phyloP scores from a whole-genome alignment of 2,329 filamentous ascomycete genomes.

The Colletotrichum endophyticum region DNA sequence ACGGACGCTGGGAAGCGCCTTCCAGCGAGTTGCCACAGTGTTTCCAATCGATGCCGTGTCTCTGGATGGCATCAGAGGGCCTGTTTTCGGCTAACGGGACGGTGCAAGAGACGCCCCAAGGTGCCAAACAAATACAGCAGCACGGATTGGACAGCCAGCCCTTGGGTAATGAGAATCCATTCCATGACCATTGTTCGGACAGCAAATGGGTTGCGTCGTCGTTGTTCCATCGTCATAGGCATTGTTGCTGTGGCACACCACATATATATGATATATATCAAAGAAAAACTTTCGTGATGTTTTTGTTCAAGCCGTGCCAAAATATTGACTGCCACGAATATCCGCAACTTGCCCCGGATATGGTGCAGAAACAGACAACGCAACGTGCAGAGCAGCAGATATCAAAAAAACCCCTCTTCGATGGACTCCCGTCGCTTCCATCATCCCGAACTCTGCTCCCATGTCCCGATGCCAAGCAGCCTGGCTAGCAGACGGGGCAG shows the following conservation, averaged over 20 bases:
- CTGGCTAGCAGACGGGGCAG: neutral
- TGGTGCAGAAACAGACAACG: neutral
- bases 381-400: neutral
- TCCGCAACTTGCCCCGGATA: neutral
- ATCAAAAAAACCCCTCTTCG: neutral
- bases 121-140: neutral
- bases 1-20: neutral
- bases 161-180: slow-evolving; percentile 8
- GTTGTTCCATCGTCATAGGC: neutral
- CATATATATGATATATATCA: neutral
- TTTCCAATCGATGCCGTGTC: neutral
- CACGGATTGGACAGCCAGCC: neutral
- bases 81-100: neutral
- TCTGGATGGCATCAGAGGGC: neutral
- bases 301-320: neutral
- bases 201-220: neutral
- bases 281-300: neutral
- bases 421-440: neutral
- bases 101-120: neutral
- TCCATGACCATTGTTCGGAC: neutral
- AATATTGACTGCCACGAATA: neutral
- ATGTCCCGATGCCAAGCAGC: slow-evolving; percentile 13
- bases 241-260: neutral
- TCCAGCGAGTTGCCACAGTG: neutral
- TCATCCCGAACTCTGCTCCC: slow-evolving; percentile 4